Evolutionary conservation across 164 flowering plant species (phyloP).

Genomic region (Aristolochia californica): DNA sequence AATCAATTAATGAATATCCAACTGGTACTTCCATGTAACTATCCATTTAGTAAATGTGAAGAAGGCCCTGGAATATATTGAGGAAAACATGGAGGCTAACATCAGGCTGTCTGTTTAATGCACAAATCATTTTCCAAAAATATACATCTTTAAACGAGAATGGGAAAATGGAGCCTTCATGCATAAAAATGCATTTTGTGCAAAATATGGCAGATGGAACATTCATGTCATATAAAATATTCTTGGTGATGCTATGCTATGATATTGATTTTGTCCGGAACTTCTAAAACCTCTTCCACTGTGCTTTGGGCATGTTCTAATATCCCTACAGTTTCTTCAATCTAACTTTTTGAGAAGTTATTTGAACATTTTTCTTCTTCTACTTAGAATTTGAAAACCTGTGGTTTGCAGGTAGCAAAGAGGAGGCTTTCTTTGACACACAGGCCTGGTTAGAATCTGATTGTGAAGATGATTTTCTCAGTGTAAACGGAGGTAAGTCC

Average conservation of each 20-base stretch:
- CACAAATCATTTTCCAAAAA: no score
- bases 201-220: no score
- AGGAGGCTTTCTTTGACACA: conserved; percentile 71
- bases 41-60: no score
- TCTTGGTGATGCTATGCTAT: background rate
- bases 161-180: no score
- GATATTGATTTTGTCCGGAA: background rate
- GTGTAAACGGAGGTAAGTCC: conserved; percentile 80
- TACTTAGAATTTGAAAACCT: background rate
- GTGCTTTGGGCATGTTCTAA: background rate
- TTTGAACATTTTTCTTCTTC: background rate
- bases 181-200: no score
- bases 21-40: no score
- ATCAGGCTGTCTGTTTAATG: no score
- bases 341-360: background rate
- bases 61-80: no score
- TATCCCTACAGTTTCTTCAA: background rate
- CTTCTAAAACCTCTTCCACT: background rate
- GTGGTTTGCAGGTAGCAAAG: conserved; percentile 55
- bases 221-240: no score
- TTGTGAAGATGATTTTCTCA: conserved; percentile 75
- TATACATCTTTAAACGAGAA: no score
- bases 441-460: conserved; percentile 79
- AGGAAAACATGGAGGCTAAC: no score
- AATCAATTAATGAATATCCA: no score